Evolutionary conservation across 73 alveolate genomes (phyloP).

Genomic region (Tetrahymena borealis): DNA sequence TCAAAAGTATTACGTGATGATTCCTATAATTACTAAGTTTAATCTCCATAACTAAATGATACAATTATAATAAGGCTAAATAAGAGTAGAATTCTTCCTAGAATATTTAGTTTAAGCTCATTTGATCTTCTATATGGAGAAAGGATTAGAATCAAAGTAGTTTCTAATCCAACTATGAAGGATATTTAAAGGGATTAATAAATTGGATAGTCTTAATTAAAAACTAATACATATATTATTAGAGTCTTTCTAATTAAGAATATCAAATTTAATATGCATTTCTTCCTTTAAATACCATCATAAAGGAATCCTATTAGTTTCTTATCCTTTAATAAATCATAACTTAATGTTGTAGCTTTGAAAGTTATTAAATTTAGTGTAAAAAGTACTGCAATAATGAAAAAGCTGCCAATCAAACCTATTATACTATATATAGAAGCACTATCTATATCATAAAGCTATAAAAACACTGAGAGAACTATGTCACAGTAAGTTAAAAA

Average conservation of each 20-base stretch:
- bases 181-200: background rate
- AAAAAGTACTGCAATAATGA: background rate
- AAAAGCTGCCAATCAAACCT: background rate
- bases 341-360: background rate
- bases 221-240: background rate
- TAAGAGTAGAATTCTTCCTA: background rate
- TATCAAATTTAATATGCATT: background rate
- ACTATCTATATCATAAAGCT: background rate
- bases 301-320: background rate
- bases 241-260: background rate
- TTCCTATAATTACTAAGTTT: background rate
- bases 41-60: background rate
- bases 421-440: background rate
- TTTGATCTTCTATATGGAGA: background rate
- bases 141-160: background rate
- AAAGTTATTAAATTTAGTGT: background rate
- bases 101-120: background rate
- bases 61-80: background rate
- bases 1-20: background rate
- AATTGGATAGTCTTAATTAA: background rate
- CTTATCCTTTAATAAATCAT: background rate
- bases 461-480: background rate
- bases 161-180: background rate
- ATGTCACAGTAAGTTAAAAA: background rate
- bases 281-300: background rate